These are phyloP conservation scores for Cephaloascus fragrans DNA, from an alignment of 805 yeast genomes.

Conservation along the genomic window DNA sequence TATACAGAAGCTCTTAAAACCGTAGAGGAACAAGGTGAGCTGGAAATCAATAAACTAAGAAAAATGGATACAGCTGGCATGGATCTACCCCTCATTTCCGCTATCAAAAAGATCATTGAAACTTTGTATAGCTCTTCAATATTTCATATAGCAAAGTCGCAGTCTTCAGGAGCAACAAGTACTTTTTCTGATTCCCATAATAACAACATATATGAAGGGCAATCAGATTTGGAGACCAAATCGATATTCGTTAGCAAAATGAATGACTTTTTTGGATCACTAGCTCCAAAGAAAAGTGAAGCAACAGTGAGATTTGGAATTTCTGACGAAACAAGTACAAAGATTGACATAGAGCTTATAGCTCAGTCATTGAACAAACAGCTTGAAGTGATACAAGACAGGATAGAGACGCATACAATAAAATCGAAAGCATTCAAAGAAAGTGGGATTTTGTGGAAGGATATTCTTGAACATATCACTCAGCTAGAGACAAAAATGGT, in stretches of 20 bases:
- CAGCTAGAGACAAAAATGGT: conserved; percentile 8
- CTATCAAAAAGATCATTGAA: background rate
- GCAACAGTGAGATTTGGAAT: too few relatives aligned
- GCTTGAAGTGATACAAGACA: conserved; percentile 8
- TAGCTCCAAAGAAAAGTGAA: too few relatives aligned
- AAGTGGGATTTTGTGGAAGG: conserved; percentile 10
- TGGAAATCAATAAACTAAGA: conserved; percentile 18
- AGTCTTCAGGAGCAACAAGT: background rate
- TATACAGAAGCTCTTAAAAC: conserved; percentile 29
- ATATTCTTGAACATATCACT: conserved; percentile 6
- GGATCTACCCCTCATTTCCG: background rate
- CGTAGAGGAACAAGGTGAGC: conserved; percentile 26
- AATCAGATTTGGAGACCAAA: too few relatives aligned
- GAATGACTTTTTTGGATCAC: too few relatives aligned
- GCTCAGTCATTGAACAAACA: conserved; percentile 11
- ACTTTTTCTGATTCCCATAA: background rate
- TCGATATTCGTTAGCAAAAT: too few relatives aligned
- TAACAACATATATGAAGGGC: too few relatives aligned
- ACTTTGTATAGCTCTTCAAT: background rate
- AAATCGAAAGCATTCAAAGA: conserved; percentile 5
- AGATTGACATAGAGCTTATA: conserved; percentile 2
- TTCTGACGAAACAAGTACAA: too few relatives aligned
- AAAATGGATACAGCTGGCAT: conserved; percentile 10
- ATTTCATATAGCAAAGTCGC: background rate
- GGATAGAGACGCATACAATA: background rate